A percentile compares a stretch with the other conserved stretches of the same genome.
phyloP scores from a whole-genome alignment of 352 stramenopile genomes.

The Pythium aphanidermatum region DNA sequence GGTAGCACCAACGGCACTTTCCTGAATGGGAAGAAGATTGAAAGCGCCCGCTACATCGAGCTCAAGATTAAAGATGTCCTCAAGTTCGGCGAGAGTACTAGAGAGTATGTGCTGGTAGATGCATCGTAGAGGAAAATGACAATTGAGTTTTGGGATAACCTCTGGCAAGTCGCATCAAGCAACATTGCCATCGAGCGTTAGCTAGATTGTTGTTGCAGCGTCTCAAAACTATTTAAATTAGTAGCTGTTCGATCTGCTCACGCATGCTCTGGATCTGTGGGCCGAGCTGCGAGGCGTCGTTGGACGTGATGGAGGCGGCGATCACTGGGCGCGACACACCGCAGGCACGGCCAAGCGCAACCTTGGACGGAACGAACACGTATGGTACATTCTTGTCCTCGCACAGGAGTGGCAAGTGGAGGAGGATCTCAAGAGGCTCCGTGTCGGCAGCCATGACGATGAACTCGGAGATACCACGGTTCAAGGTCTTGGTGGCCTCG shows the following conservation, averaged over 20 bases:
- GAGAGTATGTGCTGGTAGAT: conserved; percentile 96
- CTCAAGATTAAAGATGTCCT: conserved; percentile 94
- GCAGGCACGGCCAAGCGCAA: conserved; percentile 97
- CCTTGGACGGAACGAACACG: conserved; percentile 95
- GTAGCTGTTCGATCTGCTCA: conserved; percentile 99
- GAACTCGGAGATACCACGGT: conserved; percentile 99
- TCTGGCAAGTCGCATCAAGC: too few relatives aligned
- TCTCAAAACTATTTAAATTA: conserved; percentile 92
- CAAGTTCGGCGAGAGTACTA: conserved; percentile 94
- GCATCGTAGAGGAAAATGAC: conserved; percentile 22
- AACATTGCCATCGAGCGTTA: too few relatives aligned
- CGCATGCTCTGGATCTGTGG: conserved; percentile 99
- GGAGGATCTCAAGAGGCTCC: conserved; percentile 99
- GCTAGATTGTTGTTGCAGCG: conserved; percentile 2
- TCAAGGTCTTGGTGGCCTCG: conserved; percentile 99
- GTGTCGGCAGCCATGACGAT: conserved; percentile 99
- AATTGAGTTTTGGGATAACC: not conserved
- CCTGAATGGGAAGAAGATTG: conserved; percentile 93
- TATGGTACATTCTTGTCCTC: conserved; percentile 97
- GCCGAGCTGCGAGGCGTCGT: conserved; percentile 99
- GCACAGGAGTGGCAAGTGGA: conserved; percentile 98
- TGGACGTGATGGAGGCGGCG: conserved; percentile 97
- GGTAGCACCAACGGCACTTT: conserved; percentile 97
- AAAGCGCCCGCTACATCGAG: conserved; percentile 95
- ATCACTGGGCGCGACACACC: conserved; percentile 99